Evolutionary conservation across 345 rosid genomes (phyloP).

Genomic region (Syzygium aqueum): DNA sequence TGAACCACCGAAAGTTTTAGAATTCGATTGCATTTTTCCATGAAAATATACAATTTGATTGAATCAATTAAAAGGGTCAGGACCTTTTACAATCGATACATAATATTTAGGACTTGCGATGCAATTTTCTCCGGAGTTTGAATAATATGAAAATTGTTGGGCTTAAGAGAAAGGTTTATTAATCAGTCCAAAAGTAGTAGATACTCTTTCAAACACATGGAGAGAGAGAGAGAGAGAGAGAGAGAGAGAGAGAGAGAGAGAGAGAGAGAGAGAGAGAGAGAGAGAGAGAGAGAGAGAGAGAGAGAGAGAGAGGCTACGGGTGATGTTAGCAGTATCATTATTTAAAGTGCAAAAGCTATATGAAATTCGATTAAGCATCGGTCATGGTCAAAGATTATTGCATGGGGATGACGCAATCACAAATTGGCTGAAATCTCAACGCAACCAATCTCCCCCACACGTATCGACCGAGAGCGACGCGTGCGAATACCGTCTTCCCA

Average conservation of each 20-base stretch:
- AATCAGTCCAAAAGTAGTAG: neutral
- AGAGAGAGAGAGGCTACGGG: no score
- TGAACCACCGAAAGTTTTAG: neutral
- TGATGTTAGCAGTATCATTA: no score
- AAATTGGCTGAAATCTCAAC: neutral
- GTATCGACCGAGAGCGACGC: neutral
- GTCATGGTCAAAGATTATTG: neutral
- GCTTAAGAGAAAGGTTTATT: neutral
- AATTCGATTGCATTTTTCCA: neutral
- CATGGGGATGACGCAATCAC: neutral
- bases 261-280: no score
- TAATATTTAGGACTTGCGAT: neutral
- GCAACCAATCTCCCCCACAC: neutral
- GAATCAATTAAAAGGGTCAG: neutral
- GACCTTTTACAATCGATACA: neutral
- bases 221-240: neutral
- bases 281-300: no score
- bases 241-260: no score
- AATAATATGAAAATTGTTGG: neutral
- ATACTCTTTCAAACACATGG: neutral
- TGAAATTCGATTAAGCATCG: neutral
- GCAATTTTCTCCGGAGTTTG: neutral
- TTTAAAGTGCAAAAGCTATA: no score
- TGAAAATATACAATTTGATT: neutral
- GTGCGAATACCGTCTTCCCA: neutral